These are phyloP conservation scores for Tephrocybe rancida DNA, from an alignment of 768 basidiomycete species.

Conservation along the genomic window DNA sequence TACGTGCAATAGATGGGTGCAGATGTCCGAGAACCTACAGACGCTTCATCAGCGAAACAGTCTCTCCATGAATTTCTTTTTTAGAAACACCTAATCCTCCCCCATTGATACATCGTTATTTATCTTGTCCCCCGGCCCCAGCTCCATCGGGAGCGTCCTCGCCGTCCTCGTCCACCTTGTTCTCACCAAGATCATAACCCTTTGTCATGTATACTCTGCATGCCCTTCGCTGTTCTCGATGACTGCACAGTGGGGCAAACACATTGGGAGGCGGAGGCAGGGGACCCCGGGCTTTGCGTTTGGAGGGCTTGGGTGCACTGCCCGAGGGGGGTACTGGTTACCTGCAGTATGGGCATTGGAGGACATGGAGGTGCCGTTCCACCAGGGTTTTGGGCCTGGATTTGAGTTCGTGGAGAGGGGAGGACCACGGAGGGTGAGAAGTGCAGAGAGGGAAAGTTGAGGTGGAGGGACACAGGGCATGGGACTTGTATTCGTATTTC, in stretches of 20 bases:
- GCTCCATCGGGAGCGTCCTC: background rate
- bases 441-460: conserved; percentile 7
- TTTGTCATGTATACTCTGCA: background rate
- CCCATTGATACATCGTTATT: background rate
- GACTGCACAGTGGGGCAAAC: background rate
- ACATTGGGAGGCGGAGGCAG: background rate
- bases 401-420: background rate
- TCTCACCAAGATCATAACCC: conserved; percentile 6
- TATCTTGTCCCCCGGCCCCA: background rate
- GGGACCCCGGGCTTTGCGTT: background rate
- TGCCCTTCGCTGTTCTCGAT: background rate
- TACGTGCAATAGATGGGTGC: no score
- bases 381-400: background rate
- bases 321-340: background rate
- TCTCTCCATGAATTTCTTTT: no score
- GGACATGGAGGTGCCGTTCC: background rate
- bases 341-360: background rate
- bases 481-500: conserved; percentile 3
- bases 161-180: conserved; percentile 3
- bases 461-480: conserved; percentile 6
- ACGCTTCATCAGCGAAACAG: no score
- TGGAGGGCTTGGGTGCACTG: background rate
- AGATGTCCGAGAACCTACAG: no score
- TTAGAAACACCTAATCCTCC: no score
- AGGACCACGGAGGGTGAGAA: conserved; percentile 2